Percentiles rank a stretch among this genome's conserved stretches.
Conservation (phyloP, 805 yeast species). For the Yarrowia phangngaensis region DNA sequence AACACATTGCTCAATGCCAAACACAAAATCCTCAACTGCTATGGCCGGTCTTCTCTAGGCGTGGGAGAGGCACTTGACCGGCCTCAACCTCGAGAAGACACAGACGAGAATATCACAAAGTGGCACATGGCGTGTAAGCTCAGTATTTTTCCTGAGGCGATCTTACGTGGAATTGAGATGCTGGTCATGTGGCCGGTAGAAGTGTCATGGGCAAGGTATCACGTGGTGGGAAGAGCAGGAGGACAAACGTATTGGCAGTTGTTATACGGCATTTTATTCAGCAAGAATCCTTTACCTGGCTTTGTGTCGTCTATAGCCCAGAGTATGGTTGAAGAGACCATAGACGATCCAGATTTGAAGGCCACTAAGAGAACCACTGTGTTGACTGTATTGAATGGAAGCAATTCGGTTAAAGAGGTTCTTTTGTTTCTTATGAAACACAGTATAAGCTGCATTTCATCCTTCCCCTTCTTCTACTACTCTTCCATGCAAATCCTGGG, state of each 20-base stretch:
- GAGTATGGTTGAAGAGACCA: slow-evolving; percentile 13
- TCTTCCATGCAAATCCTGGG: slow-evolving; percentile 24
- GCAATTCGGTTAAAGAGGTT: neutral
- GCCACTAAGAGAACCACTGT: neutral
- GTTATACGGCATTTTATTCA: neutral
- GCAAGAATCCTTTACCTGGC: slow-evolving; percentile 9
- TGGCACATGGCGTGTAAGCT: slow-evolving; percentile 13
- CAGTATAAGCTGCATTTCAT: slow-evolving; percentile 1
- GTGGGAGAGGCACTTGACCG: slow-evolving; percentile 4
- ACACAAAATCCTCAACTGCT: slow-evolving; percentile 18
- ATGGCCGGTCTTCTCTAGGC: slow-evolving; percentile 13
- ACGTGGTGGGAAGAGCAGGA: neutral
- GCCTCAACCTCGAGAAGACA: neutral
- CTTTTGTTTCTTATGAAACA: slow-evolving; percentile 4
- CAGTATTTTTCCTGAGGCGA: slow-evolving; percentile 6
- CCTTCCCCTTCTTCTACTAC: slow-evolving; percentile 26
- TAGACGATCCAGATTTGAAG: slow-evolving; percentile 10
- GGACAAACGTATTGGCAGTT: slow-evolving; percentile 23
- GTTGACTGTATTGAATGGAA: slow-evolving; percentile 4
- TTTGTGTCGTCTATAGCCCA: slow-evolving; percentile 8
- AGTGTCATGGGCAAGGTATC: slow-evolving; percentile 21
- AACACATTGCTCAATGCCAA: slow-evolving; percentile 17
- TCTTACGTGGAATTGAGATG: slow-evolving; percentile 15
- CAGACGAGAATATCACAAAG: slow-evolving; percentile 3
- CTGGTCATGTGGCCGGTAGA: slow-evolving; percentile 21